A percentile compares a stretch with the other conserved stretches of the same genome.
phyloP scores from a whole-genome alignment of 257 asterid species.

The Scutellaria minor region DNA sequence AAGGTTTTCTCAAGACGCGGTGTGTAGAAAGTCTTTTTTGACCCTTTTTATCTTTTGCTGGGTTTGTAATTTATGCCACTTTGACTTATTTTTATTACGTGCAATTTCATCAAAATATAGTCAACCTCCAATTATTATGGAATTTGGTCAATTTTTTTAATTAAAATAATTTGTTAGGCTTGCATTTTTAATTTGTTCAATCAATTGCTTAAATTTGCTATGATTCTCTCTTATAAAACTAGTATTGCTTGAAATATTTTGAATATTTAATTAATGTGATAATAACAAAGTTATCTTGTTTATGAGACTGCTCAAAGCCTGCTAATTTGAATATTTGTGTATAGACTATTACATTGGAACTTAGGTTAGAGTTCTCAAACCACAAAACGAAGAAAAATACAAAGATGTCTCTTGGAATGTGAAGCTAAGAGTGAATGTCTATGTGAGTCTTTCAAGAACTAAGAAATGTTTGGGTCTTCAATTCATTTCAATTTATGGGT shows the following conservation, averaged over 20 bases:
- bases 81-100: conserved; percentile 40
- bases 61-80: conserved; percentile 14
- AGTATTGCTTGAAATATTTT: no score
- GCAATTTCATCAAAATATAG: conserved; percentile 28
- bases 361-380: no score
- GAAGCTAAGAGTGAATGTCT: background rate
- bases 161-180: conserved; percentile 6
- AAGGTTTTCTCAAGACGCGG: conserved; percentile 37
- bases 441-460: background rate
- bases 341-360: background rate
- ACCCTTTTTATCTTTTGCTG: conserved; percentile 6
- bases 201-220: no score
- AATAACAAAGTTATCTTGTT: background rate
- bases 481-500: no score
- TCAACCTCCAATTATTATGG: conserved; percentile 29
- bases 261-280: no score
- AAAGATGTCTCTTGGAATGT: background rate
- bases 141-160: conserved; percentile 19
- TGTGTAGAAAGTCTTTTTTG: conserved; percentile 14
- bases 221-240: no score
- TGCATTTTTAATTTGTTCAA: background rate
- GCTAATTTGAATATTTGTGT: background rate
- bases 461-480: background rate
- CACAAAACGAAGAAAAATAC: background rate
- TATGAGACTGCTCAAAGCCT: background rate